Evolutionary conservation across 441 rosid species (phyloP).

Genomic region (Biscutella auriculata): DNA sequence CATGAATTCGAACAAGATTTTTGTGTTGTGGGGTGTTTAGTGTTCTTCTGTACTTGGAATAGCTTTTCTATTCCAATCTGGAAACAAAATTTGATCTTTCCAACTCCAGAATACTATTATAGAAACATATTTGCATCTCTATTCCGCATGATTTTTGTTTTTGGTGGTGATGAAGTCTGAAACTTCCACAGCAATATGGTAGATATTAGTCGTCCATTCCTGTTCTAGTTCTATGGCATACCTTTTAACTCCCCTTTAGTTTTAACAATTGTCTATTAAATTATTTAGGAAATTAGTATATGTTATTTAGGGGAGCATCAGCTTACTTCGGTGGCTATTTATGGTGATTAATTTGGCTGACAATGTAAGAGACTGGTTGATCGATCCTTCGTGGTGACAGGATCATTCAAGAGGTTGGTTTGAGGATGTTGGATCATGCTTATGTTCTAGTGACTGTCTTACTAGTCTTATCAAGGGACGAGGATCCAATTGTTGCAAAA

Average conservation of each 20-base stretch:
- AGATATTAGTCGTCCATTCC: not conserved
- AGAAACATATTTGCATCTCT: too few species aligned
- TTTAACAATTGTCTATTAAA: not conserved
- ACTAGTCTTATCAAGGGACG: constrained; percentile 54
- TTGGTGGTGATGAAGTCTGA: not conserved
- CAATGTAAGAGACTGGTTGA: constrained; percentile 5
- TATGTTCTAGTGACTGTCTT: constrained; percentile 46
- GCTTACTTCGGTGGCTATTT: not conserved
- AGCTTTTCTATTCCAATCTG: not conserved
- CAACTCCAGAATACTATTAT: too few species aligned
- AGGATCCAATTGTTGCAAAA: constrained; percentile 46
- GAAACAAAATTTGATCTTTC: not conserved
- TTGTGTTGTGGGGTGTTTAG: constrained; percentile 7
- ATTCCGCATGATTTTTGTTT: not conserved
- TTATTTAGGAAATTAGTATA: not conserved
- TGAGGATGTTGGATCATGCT: constrained; percentile 57
- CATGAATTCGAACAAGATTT: not conserved
- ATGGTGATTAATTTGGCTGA: not conserved
- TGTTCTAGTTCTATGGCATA: not conserved
- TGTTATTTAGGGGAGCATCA: not conserved
- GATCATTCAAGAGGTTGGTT: constrained; percentile 71
- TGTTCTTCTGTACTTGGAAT: constrained; percentile 5
- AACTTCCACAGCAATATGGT: not conserved
- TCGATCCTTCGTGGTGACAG: constrained; percentile 30
- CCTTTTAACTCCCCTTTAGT: not conserved